These are phyloP conservation scores for Saccharum spontaneum DNA, from an alignment of 176 grass and related monocot genomes.

Conservation along the genomic window DNA sequence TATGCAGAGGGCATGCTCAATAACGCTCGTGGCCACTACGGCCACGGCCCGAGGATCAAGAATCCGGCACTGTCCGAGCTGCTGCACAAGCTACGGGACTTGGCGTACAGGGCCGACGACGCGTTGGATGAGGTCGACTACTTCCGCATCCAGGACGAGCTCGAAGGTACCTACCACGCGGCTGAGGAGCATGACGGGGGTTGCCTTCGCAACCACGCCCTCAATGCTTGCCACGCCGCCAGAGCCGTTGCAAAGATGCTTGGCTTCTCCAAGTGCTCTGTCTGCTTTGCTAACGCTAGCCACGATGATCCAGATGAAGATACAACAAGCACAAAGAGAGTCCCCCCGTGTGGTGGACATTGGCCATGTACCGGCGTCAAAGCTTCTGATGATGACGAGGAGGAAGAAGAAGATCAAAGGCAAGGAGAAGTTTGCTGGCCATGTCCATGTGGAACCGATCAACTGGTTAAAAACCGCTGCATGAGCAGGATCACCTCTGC, in stretches of 20 bases:
- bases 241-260: background rate
- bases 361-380: background rate
- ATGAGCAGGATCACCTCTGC: background rate
- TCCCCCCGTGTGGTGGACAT: background rate
- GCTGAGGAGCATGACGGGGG: background rate
- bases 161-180: background rate
- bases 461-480: background rate
- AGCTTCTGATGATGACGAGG: background rate
- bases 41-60: background rate
- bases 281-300: background rate
- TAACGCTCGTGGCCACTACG: background rate
- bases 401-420: background rate
- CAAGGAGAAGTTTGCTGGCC: background rate
- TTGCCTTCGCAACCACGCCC: too few relatives aligned
- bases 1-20: background rate
- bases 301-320: background rate
- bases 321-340: background rate
- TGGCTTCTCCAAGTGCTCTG: background rate
- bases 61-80: background rate
- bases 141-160: constrained; percentile 33
- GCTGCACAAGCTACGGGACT: background rate
- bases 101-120: background rate
- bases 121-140: background rate
- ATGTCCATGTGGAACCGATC: too few relatives aligned
- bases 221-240: background rate